Conservation (phyloP, 371 early-diverging fungal species). For the Syncephalastrum sp. region DNA sequence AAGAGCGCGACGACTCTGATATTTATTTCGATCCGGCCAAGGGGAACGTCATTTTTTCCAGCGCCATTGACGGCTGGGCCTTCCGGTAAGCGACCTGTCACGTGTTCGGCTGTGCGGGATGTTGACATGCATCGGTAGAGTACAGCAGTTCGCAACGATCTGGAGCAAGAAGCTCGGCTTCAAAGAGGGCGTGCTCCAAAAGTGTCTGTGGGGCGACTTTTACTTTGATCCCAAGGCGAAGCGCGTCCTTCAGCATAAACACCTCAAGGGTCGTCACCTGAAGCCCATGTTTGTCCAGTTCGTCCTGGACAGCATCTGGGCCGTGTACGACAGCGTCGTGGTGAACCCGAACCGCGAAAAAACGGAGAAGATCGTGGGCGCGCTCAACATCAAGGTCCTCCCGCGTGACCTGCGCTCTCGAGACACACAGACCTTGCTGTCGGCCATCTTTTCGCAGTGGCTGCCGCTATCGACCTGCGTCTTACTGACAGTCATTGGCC, state of each 20-base stretch:
- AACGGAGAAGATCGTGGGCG: constrained; percentile 88
- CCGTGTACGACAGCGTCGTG: constrained; percentile 87
- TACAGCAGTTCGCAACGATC: constrained; percentile 88
- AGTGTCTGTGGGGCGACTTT: constrained; percentile 95
- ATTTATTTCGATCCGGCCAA: constrained; percentile 93
- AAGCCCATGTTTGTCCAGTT: constrained; percentile 97
- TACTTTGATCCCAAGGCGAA: constrained; percentile 95
- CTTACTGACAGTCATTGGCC: constrained; percentile 81
- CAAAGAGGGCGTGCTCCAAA: constrained; percentile 69
- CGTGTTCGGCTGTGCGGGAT: no score
- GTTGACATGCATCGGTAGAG: constrained; percentile 32
- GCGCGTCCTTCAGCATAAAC: constrained; percentile 83
- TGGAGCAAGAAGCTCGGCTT: constrained; percentile 91
- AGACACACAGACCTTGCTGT: constrained; percentile 73
- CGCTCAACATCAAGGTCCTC: constrained; percentile 82
- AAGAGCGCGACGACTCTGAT: constrained; percentile 88
- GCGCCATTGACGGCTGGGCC: constrained; percentile 98
- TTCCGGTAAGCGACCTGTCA: constrained; percentile 60
- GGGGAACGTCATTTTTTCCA: constrained; percentile 96
- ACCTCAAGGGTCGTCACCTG: constrained; percentile 74
- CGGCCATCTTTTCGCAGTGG: constrained; percentile 84
- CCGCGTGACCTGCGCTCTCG: constrained; percentile 88
- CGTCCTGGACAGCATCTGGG: constrained; percentile 93
- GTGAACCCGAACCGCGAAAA: constrained; percentile 76
- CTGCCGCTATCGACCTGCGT: constrained; percentile 77